Evolutionary conservation across 1,139 yeast genomes (phyloP), one percentile per base, ranked within the genome.

Genomic region (Magnusiomyces tetraspermus): DNA sequence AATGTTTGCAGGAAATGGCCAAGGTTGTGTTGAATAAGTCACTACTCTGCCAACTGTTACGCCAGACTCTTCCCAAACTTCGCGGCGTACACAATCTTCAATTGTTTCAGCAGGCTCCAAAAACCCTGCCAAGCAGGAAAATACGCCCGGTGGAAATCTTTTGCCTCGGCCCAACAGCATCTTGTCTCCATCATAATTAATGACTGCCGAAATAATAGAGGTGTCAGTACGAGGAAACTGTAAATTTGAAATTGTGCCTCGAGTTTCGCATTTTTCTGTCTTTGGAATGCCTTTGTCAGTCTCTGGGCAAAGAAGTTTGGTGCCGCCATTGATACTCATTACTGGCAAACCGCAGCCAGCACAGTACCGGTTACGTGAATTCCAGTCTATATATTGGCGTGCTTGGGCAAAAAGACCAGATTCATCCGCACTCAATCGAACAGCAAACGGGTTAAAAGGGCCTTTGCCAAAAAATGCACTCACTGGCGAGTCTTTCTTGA

Each of bases 11-110:
- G 97, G 97, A 69, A 82, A 90, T 23, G 97, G 98, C 97, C 97
- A 89, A 5, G 97, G 96, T 67, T 89, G 97, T 8, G 92, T 79
- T 64, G 80, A 74, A 30, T 83, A 71, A 50, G 89, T 75, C 50
- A 73, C 68, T 36, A 89, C 83, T 2, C 71, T 63, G 41, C 77
- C 73, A 51, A 85, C 81, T 46, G 71, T 75, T 36, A 88, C 86
- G 2, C 98, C 98, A 1, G 97, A 83, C 67, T 90, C 98, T 67
- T 90, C 98, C 89, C 95, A 89, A 41, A 86, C 84, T 66, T 90
- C 98, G 57, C 98, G 74, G 50, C 83, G 75, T 36, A 94, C 86
- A 15, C 96, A 94, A 46, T 82, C 83, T 67, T 90, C 97, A 28
- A 90, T 81, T 0, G 95, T 81, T 69, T 90, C 98, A 24, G 90